Evolutionary conservation across 495 filamentous ascomycete species (phyloP).

Genomic region (Aspergillus sclerotiicarbonarius): DNA sequence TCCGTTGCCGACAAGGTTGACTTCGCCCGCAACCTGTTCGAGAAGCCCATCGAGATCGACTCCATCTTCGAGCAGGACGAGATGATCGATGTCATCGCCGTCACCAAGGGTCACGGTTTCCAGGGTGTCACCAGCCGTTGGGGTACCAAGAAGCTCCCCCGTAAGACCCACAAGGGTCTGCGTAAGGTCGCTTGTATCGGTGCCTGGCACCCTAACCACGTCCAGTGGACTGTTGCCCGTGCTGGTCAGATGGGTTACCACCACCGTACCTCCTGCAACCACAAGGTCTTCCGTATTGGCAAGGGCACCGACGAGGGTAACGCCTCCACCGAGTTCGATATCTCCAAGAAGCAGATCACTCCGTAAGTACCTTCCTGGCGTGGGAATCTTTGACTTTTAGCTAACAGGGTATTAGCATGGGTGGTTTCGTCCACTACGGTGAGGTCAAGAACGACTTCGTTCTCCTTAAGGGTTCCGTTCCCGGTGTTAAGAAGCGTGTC

Average conservation of each 20-base stretch:
- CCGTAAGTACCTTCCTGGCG: slow-evolving; percentile 67
- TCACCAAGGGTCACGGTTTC: slow-evolving; percentile 99
- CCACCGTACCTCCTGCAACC: slow-evolving; percentile 99
- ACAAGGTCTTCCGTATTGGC: slow-evolving; percentile 99
- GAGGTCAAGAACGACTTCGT: slow-evolving; percentile 99
- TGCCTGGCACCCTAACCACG: slow-evolving; percentile 99
- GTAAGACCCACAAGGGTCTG: slow-evolving; percentile 99
- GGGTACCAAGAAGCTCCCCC: slow-evolving; percentile 99
- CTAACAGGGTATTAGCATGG: slow-evolving; percentile 64
- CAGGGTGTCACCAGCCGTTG: slow-evolving; percentile 95
- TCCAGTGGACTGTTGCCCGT: slow-evolving; percentile 99
- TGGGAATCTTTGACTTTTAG: neutral
- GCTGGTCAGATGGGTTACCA: slow-evolving; percentile 99
- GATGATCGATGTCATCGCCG: slow-evolving; percentile 99
- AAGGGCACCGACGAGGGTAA: slow-evolving; percentile 84
- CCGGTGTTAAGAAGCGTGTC: slow-evolving; percentile 99
- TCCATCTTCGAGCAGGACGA: slow-evolving; percentile 99
- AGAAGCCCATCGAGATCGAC: slow-evolving; percentile 93
- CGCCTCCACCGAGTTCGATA: slow-evolving; percentile 92
- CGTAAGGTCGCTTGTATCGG: slow-evolving; percentile 99
- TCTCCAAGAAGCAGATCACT: slow-evolving; percentile 99
- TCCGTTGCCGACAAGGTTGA: slow-evolving; percentile 93
- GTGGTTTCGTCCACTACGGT: slow-evolving; percentile 99
- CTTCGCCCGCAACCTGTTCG: slow-evolving; percentile 90
- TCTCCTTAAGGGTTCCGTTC: slow-evolving; percentile 94